phyloP scores from a whole-genome alignment of 2,329 filamentous ascomycete genomes.

The Cercospora berteroae region DNA sequence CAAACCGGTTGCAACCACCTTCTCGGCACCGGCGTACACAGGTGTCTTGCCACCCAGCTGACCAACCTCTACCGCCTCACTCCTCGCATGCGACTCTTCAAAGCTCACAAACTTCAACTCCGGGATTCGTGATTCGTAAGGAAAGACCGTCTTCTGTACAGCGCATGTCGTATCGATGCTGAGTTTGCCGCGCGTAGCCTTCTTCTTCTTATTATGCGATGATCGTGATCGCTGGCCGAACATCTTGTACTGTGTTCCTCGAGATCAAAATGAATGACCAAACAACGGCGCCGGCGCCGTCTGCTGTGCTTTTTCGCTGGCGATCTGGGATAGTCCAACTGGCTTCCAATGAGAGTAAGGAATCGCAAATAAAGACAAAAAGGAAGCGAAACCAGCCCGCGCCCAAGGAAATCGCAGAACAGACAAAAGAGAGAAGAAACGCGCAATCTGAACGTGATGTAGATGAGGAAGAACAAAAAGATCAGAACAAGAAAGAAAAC shows the following conservation, averaged over 20 bases:
- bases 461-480: not conserved
- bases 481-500: not conserved
- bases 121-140: slow-evolving; percentile 35
- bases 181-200: slow-evolving; percentile 21
- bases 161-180: slow-evolving; percentile 67
- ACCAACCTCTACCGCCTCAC: slow-evolving; percentile 26
- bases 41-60: slow-evolving; percentile 29
- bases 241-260: slow-evolving; percentile 7
- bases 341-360: not conserved
- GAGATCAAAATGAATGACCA: not conserved
- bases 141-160: slow-evolving; percentile 45
- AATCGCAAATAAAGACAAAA: not conserved
- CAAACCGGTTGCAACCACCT: slow-evolving; percentile 6
- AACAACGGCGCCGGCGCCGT: not conserved
- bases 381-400: slow-evolving; percentile 1
- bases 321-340: not conserved
- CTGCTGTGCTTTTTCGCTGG: not conserved
- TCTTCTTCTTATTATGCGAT: slow-evolving; percentile 10
- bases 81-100: slow-evolving; percentile 24
- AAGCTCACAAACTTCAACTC: slow-evolving; percentile 31
- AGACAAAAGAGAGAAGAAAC: not conserved
- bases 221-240: slow-evolving; percentile 5
- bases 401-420: not conserved
- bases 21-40: slow-evolving; percentile 15
- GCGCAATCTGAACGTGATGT: not conserved